Base-by-base conservation (phyloP, 768 basidiomycete species). In the Kwoniella sp. region DNA sequence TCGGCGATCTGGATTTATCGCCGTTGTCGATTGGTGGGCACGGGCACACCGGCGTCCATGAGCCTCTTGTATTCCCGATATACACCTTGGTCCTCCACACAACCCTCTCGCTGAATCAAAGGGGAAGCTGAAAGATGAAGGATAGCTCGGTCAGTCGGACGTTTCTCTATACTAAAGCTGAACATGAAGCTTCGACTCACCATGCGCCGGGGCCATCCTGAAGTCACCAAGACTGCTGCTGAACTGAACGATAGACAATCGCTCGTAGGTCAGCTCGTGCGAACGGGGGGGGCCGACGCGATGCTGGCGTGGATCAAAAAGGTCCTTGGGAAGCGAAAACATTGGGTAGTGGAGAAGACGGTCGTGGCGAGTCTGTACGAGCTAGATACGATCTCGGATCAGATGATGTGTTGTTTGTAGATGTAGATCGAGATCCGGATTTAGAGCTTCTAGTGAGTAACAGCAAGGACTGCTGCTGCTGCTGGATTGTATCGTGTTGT, bases 1-100 rank as follows among this genome's bases (percentile, higher is more conserved):
- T 72, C 65, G 30, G 74, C 72, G 48, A 78, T 78, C 59, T 77
- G 76, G 25, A 75, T 73, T 41, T 78, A 73, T 47, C 77, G 71
- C 77, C 77, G 76, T 66, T 78, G 71, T 31, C 57, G 47, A 63
- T 76, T 76, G 38, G 74, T 74, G 4, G 77, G 77, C 12, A 71
- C 54, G n/a, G 77, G 75, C 9, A 76, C 62, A 38, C 77, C 77
- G n/a, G 56, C 50, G 22, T 73, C 71, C 58, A 72, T 70, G 50
- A 77, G 51, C 25, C 45, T 13, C 58, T 75, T 75, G 71, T 77
- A 79, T 65, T 79, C 77, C 28, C 68, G 69, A 68, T 75, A 79
- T 4, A 72, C 73, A 60, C 77, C 77, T 60, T 79, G 77, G 12
- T 65, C 61, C 47, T 76, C 75, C 57, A 77, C 61, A 61, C 70